Base-by-base conservation (phyloP, 352 stramenopile genomes). In the Phytophthora tubulina region DNA sequence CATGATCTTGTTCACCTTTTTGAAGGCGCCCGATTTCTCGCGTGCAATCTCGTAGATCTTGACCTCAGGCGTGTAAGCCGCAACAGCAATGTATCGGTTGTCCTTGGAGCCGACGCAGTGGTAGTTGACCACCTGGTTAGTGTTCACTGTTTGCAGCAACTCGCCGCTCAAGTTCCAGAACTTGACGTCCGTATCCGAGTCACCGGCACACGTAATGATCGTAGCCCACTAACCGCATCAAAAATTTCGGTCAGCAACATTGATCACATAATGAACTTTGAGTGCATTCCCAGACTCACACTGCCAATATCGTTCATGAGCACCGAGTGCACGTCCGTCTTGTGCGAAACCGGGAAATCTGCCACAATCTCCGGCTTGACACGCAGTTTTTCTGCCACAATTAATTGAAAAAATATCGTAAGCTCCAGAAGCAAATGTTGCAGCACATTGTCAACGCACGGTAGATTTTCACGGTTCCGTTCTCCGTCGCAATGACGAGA, bases 1-100 rank as follows among this genome's bases (percentile, higher is more conserved):
- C 85, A 95, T 93, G 68, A 93, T 85, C 72, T 95, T 95, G 75
- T 92, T 85, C 5, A 84, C 81, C 50, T 93, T 93, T 67, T 92
- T 91, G 70, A 95, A 95, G 15, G 81, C 71, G 33, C 88, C 88
- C 45, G 77, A 82, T 72, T 92, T 93, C 61, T 92, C 86, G 21
- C 88, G 88, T 27, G 76, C 78, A 56, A 95, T 93, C 56, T 95
- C 88, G 39, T 91, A 90, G 51, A 95, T 95, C 74, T 92, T 92
- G 54, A 93, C 88, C 35, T 95, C 88, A 8, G 88, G 88, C 4
- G 88, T 95, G 75, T 93, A 95, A 9, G 85, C 85, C 15, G 88
- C 88, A 17, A 95, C 84, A 17, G 88, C 85, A 55, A 95, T 85
- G 67, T 89, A 95, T 4, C 88, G 84, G 57, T 93, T 95, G 77